These are phyloP conservation scores for Naganishia vaughanmartiniae DNA, from an alignment of 768 basidiomycete species.

Conservation along the genomic window DNA sequence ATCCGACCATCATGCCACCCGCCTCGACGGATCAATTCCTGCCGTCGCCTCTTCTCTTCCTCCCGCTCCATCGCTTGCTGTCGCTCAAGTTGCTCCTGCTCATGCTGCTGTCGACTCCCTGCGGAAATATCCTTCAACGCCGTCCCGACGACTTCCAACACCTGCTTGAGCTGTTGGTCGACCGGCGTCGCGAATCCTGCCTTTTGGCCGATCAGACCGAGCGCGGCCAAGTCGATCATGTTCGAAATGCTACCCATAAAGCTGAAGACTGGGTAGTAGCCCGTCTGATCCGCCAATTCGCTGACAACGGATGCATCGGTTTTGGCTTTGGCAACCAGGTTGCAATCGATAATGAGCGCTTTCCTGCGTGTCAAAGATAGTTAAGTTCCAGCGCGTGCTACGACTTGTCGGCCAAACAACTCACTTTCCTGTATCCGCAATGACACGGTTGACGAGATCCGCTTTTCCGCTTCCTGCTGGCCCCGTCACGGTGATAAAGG, in stretches of 20 bases:
- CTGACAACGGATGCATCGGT: constrained; percentile 66
- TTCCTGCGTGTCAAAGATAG: constrained; percentile 56
- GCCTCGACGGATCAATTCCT: constrained; percentile 61
- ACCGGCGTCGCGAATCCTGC: constrained; percentile 80
- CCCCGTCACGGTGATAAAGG: constrained; percentile 55
- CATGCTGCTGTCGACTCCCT: constrained; percentile 54
- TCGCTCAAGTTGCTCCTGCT: constrained; percentile 54
- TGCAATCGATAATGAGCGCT: constrained; percentile 77
- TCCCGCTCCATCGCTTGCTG: constrained; percentile 52
- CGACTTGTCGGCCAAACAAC: neutral
- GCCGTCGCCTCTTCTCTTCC: constrained; percentile 50
- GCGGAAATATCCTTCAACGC: constrained; percentile 65
- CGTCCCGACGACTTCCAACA: constrained; percentile 72
- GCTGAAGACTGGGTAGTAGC: constrained; percentile 74
- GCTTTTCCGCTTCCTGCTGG: constrained; percentile 55
- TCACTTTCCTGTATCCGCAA: constrained; percentile 49
- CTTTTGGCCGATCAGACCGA: constrained; percentile 95
- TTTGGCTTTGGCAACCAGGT: constrained; percentile 62
- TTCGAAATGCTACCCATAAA: constrained; percentile 76
- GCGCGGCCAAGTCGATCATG: constrained; percentile 83
- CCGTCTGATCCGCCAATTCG: constrained; percentile 70
- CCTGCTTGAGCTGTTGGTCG: constrained; percentile 75
- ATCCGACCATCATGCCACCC: constrained; percentile 82
- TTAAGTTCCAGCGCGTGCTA: neutral
- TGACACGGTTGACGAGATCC: constrained; percentile 50